Evolutionary conservation across 2,329 filamentous ascomycete genomes (phyloP).

Genomic region (Colletotrichum melonis): DNA sequence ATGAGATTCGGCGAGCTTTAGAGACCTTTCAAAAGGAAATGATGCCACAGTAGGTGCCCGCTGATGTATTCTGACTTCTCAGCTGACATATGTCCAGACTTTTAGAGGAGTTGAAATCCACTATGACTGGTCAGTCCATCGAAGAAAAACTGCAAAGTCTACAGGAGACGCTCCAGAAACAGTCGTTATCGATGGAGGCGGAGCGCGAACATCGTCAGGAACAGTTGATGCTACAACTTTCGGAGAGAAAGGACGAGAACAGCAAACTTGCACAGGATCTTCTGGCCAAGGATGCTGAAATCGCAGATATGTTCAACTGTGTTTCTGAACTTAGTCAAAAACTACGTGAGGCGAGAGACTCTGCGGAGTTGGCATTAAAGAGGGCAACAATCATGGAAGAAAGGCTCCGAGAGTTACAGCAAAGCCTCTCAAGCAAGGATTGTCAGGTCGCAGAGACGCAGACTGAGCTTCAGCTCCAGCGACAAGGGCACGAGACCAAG

Average conservation of each 20-base stretch:
- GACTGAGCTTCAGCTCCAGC: neutral
- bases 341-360: neutral
- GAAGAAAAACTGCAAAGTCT: slow-evolving; percentile 9
- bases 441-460: neutral
- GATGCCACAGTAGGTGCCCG: neutral
- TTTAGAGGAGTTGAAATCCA: neutral
- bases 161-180: slow-evolving; percentile 6
- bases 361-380: neutral
- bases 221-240: slow-evolving; percentile 10
- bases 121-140: neutral
- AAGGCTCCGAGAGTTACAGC: neutral
- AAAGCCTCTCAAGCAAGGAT: neutral
- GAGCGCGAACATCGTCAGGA: slow-evolving; percentile 1
- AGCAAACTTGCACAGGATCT: slow-evolving; percentile 18
- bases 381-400: neutral
- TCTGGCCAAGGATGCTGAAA: neutral
- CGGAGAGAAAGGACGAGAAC: slow-evolving; percentile 22
- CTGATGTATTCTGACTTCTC: neutral
- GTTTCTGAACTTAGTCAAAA: neutral
- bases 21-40: slow-evolving; percentile 4
- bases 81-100: neutral
- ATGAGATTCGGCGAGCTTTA: neutral
- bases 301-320: neutral
- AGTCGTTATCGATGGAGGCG: neutral
- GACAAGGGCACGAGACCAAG: neutral